Evolutionary conservation across 2,329 filamentous ascomycete species (phyloP), one percentile per base, ranked within the genome.

Genomic region (Penicillium sp.): DNA sequence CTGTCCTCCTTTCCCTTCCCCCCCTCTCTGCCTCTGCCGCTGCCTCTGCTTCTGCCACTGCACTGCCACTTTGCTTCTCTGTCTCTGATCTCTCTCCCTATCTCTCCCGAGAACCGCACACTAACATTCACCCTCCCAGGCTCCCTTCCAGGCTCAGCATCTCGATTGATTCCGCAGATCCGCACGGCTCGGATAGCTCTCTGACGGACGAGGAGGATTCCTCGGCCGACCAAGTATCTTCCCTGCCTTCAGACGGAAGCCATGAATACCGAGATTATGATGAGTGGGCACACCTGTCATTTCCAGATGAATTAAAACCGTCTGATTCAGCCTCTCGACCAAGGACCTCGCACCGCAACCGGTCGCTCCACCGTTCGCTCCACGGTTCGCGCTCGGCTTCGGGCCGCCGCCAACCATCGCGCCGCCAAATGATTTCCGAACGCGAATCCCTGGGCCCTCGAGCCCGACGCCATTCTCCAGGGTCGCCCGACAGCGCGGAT

Each of bases 401-500:
- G 52, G 58, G 62, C 50, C 71, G 67, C 51, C 73, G 72, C 42
- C 69, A 65, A 54, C 60, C 61, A 29, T 56, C 62, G 41, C 69
- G 69, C 46, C 69, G 68, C 47, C 67, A 72, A 40, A 60, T 69
- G 51, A 49, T 58, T 25, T 64, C 60, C 44, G 73, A 72, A 48
- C 69, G 67, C 46, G 68, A 69, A 42, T 62, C 65, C 20, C 64
- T 63, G 46, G 49, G 56, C 44, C 72, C 67, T 53, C 72, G 67
- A 49, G 67, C 66, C 54, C 74, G 64, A 62, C 72, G 69, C 57
- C 75, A 70, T 70, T 74, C 67, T 50, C 78, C 79, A 57, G 74
- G 74, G 55, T 75, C 78, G 56, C 75, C 81, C 47, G 80, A 81
- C 74, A 87, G 79, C 66, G 76, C 80, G 74, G 85, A 87, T 66